Base-by-base conservation (phyloP, 139 green algal species). In the Micractinium sp. region DNA sequence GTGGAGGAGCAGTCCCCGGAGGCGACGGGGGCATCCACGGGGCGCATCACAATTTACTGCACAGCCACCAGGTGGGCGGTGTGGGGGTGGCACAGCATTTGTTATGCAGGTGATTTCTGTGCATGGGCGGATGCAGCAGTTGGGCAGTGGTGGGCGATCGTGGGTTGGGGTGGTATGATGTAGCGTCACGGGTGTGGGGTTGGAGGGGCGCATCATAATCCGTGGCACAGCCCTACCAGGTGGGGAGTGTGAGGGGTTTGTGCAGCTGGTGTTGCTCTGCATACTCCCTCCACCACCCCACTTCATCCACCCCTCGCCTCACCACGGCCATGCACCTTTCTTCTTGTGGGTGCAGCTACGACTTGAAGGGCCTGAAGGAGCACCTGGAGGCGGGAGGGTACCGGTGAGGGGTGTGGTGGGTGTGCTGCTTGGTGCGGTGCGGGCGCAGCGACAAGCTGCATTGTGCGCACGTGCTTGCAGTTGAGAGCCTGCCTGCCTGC, bases 31-130 rank as follows among this genome's bases (percentile, higher is more conserved):
- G 9, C 19, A 31, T 53, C 77, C 74, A 69, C 39, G 0, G 86
- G 86, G 5, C 86, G 86, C 77, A 90, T 90, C 60, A 81, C 76
- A 69, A 90, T 85, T 36, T 53, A 80, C 77, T 90, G 86, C 86
- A 90, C 86, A 18, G 86, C 86, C 5, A 38, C 83, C 31, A 84
- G 77, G 77, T 82, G 77, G 38, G n/a, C n/a, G n/a, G 71, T 20
- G 31, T 38, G 31, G 47, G 47, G 47, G 47, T 5, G 47, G 47
- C 7, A 9, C 7, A 56, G 47, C 63, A 5, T 3, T 29, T 29
- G 63, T 73, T 25, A 25, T 15, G 63, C 63, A 25, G 63, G 7
- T 73, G 63, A 7, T 73, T 25, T 29, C 7, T 73, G 63, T 73
- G 3, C 23, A 73, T 25, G 2, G 20, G 63, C 14, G 20, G 63